Evolutionary conservation across 495 filamentous ascomycete genomes (phyloP).

Genomic region (Hypoxylon perforatum): DNA sequence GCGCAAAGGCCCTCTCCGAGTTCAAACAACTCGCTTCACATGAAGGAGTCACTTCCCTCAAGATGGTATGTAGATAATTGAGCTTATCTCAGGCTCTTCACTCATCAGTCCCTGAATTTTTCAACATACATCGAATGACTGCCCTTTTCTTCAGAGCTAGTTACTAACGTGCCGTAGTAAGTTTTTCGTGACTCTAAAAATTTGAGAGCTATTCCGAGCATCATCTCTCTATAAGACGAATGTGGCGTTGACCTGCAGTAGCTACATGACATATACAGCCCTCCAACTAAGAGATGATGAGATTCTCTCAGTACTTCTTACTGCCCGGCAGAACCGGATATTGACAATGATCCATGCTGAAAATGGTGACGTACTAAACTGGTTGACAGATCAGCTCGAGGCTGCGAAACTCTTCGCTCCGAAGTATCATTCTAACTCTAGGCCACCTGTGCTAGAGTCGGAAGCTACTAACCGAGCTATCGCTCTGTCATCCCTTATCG

Average conservation of each 20-base stretch:
- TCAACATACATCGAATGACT: neutral
- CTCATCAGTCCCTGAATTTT: too few relatives aligned
- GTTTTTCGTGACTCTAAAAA: neutral
- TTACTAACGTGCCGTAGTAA: neutral
- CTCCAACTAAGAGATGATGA: conserved; percentile 66
- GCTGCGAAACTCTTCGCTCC: conserved; percentile 58
- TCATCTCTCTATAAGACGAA: neutral
- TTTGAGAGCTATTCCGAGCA: neutral
- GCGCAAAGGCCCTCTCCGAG: conserved; percentile 51
- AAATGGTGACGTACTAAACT: conserved; percentile 65
- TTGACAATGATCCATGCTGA: conserved; percentile 73
- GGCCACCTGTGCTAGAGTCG: conserved; percentile 65
- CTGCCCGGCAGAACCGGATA: conserved; percentile 58
- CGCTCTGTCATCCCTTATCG: conserved; percentile 62
- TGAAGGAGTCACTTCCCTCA: conserved; percentile 66
- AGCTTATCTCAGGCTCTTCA: too few relatives aligned
- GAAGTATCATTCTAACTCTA: conserved; percentile 64
- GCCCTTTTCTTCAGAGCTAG: neutral
- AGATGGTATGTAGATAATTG: conserved; percentile 48
- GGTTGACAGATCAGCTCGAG: conserved; percentile 61
- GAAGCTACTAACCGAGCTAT: conserved; percentile 71
- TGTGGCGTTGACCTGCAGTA: neutral
- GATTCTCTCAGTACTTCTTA: conserved; percentile 65
- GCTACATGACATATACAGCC: conserved; percentile 71
- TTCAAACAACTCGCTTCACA: conserved; percentile 55